phyloP scores from a whole-genome alignment of 441 rosid species.

The Croton setiger region DNA sequence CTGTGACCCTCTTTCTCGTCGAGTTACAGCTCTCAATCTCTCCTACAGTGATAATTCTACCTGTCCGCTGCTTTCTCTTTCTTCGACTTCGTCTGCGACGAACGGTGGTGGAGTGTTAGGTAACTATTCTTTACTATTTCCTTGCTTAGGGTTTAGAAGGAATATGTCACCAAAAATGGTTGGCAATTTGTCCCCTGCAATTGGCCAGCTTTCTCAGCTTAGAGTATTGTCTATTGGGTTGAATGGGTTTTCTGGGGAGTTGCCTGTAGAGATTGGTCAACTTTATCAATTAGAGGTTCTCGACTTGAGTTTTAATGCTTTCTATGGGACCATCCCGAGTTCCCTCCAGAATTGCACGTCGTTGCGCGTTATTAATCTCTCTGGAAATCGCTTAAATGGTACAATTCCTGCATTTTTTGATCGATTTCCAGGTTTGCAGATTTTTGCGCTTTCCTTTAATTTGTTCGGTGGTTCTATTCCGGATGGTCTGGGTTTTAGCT shows the following conservation, averaged over 20 bases:
- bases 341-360: constrained; percentile 35
- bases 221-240: constrained; percentile 39
- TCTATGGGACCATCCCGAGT: constrained; percentile 31
- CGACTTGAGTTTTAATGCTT: constrained; percentile 48
- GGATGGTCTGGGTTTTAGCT: constrained; percentile 35
- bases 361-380: constrained; percentile 35
- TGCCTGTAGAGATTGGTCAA: constrained; percentile 43
- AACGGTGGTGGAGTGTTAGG: constrained; percentile 20
- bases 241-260: constrained; percentile 35
- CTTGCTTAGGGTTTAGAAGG: constrained; percentile 29
- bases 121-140: constrained; percentile 32
- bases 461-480: constrained; percentile 36
- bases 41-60: constrained; percentile 20
- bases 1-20: constrained; percentile 34
- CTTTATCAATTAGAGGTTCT: constrained; percentile 41
- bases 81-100: constrained; percentile 5
- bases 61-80: constrained; percentile 24
- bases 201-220: constrained; percentile 41
- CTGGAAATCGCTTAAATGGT: constrained; percentile 42
- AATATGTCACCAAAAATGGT: constrained; percentile 25
- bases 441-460: constrained; percentile 37
- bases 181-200: constrained; percentile 35
- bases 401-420: constrained; percentile 34
- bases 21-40: constrained; percentile 35
- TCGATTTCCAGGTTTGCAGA: constrained; percentile 23